Evolutionary conservation across 768 basidiomycete species (phyloP), one percentile per base, ranked within the genome.

Genomic region (Imleria badia): DNA sequence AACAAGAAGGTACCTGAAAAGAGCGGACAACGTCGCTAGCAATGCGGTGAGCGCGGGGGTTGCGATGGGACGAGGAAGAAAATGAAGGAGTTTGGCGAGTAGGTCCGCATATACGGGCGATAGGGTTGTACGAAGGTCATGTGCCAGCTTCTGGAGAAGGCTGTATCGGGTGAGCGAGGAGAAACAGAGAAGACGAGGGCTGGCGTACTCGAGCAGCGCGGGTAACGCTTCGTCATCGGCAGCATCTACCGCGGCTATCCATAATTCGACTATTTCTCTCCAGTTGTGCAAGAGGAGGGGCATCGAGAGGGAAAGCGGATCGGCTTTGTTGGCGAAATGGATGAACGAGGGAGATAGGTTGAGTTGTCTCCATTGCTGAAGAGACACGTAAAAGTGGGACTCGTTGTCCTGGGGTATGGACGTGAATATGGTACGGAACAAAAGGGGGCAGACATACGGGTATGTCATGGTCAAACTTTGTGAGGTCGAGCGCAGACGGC

Each of bases 271-370:
- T 2, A 95, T 77, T 14, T 87, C 82, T 58, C 76, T 73, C 84
- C 87, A 89, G 68, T 93, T 86, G 62, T 91, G 89, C 9, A 95
- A 75, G 14, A 95, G 79, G 29, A 93, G 73, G 1, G 91, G 86
- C 81, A 94, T 83, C 6, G 89, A 91, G 3, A 82, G 78, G 6
- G 87, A 84, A 36, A 91, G 73, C 1, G 77, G 68, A 39, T 84
- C 79, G 0, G 78, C 83, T 56, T 79, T 78, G 53, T 79, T 76
- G 3, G 86, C 83, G 64, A 92, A 94, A 29, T 75, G 71, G 50
- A 92, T 70, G 68, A 94, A 94, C 2, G 83, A 76, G 1, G 88
- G 81, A 3, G 90, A 78, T 20, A 95, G 80, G 68, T 90, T 93
- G 55, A 94, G 79, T 61, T 94, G 87, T 60, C 81, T 75, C 86